phyloP scores from a whole-genome alignment of 108 stramenopile species.

The Schizochytrium sp. region DNA sequence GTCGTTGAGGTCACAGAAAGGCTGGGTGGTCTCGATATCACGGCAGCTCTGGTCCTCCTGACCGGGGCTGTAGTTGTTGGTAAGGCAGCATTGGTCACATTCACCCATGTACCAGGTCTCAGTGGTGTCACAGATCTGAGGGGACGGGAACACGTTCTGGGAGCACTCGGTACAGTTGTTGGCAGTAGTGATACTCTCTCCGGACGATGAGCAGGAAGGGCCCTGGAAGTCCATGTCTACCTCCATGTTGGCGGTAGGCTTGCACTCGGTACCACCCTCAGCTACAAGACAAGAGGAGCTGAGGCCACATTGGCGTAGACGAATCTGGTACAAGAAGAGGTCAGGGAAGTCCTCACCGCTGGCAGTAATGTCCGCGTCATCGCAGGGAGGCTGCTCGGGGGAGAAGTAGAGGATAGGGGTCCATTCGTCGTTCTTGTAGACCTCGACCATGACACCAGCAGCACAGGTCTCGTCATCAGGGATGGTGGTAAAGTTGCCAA shows the following conservation, averaged over 20 bases:
- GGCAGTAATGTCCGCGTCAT: neutral
- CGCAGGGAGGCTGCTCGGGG: constrained; percentile 8
- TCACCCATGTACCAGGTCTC: neutral
- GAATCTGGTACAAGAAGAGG: neutral
- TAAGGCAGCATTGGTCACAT: constrained; percentile 7
- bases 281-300: neutral
- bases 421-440: neutral
- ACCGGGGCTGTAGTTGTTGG: neutral
- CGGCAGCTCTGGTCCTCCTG: neutral
- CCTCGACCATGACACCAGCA: constrained; percentile 2
- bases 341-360: neutral
- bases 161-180: neutral
- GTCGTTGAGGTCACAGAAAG: constrained; percentile 11
- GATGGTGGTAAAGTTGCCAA: neutral
- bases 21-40: neutral
- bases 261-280: constrained; percentile 12
- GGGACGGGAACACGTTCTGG: neutral
- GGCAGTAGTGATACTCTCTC: neutral
- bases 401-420: neutral
- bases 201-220: neutral
- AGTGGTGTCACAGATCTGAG: neutral
- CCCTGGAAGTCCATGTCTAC: neutral
- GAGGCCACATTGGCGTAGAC: constrained; percentile 31
- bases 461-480: constrained; percentile 1
- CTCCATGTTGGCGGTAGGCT: neutral